Base-by-base conservation (phyloP, 2,329 filamentous ascomycete genomes). In the Fusarium coffeatum region DNA sequence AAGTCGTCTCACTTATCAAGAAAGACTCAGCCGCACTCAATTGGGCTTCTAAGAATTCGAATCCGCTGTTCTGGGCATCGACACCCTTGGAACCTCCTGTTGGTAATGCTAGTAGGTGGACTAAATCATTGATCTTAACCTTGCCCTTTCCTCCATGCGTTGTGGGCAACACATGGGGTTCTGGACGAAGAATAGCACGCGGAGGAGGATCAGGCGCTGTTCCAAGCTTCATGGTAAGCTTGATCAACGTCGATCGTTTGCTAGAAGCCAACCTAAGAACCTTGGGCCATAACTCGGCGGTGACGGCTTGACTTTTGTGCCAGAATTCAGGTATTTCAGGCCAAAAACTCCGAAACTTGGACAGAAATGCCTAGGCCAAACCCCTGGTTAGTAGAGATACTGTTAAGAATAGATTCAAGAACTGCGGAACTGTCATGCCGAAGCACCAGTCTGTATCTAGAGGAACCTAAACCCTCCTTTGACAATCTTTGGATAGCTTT, bases 291-390 rank as follows among this genome's bases (percentile, higher is more conserved):
- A 68, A 72, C 5, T 57, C 56, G 5, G 75, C 69, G 6, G 71
- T 74, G 4, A 82, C 50, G 4, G 69, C 54, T 45, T 76, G 76
- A 10, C 74, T 74, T 20, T 76, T 76, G 25, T 78, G 76, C 47
- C 73, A 79, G 34, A 84, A 83, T n/a, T 78, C 76, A 2, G 83
- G 59, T 3, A 67, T 65, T 12, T 72, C 71, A 2, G 83, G 82
- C 81, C 82, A 84, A 61, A 83, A 83, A 8, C 79, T 77, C 42
- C 76, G 74, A 46, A 85, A 85, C 43, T 82, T 80, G 1, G 80
- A 76, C 4, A 82, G 42, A 47, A 85, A 84, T 6, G 72, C 72
- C 82, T 78, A 75, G 8, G n/a, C 11, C 3, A 13, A 32, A 13
- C 12, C 11, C 8, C n/a, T 25, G 12, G 22, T 50, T 37, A 50